Evolutionary conservation across 1,284 basidiomycete species (phyloP), one percentile per base, ranked within the genome.

Genomic region (Malassezia restricta): DNA sequence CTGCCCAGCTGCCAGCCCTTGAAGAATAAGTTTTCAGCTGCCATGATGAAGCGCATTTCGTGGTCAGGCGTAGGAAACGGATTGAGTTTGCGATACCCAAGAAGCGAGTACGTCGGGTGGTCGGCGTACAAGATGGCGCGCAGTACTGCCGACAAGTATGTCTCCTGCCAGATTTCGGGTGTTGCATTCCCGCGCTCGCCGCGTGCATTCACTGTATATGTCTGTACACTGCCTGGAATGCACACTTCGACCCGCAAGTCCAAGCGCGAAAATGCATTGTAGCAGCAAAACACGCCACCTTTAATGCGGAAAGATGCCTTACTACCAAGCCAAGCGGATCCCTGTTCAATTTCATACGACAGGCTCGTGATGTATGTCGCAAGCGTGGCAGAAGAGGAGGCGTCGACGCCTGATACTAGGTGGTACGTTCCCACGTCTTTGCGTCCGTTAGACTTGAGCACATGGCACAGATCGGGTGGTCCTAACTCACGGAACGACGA

Each of bases 1-100:
- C 90, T 95, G 3, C 92, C 92, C 1, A 96, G 85, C 74, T 95
- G 91, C 94, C 92, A 98, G 29, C 92, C 91, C 75, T 94, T 90
- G 73, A 83, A 77, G 73, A 98, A 98, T 42, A 95, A 76, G 0
- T 82, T 82, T 68, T 96, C 92, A 1, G 89, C 86, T 0, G 88
- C 87, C 63, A 90, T 84, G 5, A 98, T 77, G 73, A 98, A 98
- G 33, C 87, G 80, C 43, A 86, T 76, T 74, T 98, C 92, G 17
- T 84, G 83, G 65, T 98, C 94, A 0, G 81, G 81, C 1, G 83
- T 83, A 1, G 87, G 85, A 68, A 99, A 91, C 6, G 92, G 92
- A 72, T 96, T 91, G 35, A 98, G 79, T 71, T 91, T 92, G 63
- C 94, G 83, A 74, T 91, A 96, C 7, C 90, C 89, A 15, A 94